Conservation (phyloP, 805 yeast species). For the Millerozyma acaciae region DNA sequence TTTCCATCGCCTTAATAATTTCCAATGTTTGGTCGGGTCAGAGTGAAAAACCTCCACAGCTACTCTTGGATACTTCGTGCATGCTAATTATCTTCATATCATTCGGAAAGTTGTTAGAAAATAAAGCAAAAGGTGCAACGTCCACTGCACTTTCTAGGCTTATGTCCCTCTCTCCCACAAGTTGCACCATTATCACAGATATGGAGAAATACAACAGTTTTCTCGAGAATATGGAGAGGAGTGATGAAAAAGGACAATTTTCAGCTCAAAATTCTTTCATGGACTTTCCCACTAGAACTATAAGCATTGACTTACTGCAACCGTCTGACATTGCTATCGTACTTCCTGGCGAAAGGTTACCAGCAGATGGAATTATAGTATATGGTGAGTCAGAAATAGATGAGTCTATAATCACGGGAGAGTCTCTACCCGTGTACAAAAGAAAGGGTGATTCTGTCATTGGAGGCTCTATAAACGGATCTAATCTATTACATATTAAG, state of each 20-base stretch:
- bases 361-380: slow-evolving; percentile 84
- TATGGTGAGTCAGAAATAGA: slow-evolving; percentile 80
- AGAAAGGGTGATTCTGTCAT: slow-evolving; percentile 57
- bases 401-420: slow-evolving; percentile 92
- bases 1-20: slow-evolving; percentile 63
- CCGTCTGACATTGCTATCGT: slow-evolving; percentile 71
- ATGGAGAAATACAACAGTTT: slow-evolving; percentile 18
- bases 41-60: slow-evolving; percentile 50
- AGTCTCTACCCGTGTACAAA: slow-evolving; percentile 72
- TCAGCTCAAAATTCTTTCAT: slow-evolving; percentile 3
- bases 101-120: slow-evolving; percentile 88
- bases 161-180: slow-evolving; percentile 74
- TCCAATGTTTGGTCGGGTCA: slow-evolving; percentile 43
- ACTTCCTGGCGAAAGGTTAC: slow-evolving; percentile 82
- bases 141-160: slow-evolving; percentile 82
- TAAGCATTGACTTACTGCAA: slow-evolving; percentile 78
- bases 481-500: slow-evolving; percentile 62
- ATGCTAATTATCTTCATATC: slow-evolving; percentile 84
- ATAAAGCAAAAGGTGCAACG: slow-evolving; percentile 89
- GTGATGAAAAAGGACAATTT: slow-evolving; percentile 5
- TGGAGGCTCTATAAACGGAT: slow-evolving; percentile 90
- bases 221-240: slow-evolving; percentile 6
- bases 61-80: slow-evolving; percentile 79
- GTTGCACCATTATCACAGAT: slow-evolving; percentile 61
- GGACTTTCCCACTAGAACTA: slow-evolving; percentile 39